A percentile compares a stretch with the other conserved stretches of the same genome.
Conservation (phyloP, 2,329 filamentous ascomycete genomes). For the Beauveria sp. region DNA sequence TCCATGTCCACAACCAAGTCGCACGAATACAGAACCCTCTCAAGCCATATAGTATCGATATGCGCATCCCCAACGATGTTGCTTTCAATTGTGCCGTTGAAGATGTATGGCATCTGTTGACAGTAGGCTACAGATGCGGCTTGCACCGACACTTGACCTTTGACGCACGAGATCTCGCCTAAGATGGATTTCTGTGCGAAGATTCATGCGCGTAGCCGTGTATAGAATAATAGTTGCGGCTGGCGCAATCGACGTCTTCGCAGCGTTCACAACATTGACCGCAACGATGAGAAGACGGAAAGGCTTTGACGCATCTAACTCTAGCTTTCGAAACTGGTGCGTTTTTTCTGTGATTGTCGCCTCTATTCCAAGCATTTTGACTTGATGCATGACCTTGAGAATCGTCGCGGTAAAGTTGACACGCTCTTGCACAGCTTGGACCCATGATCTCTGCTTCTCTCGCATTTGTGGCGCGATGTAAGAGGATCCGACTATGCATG, state of each 20-base stretch:
- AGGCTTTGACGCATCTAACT: conserved; percentile 3
- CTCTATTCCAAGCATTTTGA: conserved; percentile 5
- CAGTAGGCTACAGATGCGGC: conserved; percentile 1
- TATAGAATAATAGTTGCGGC: not conserved
- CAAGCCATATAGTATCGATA: not conserved
- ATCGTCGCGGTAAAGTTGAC: not conserved
- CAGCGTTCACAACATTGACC: conserved; percentile 2
- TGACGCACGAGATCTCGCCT: not conserved
- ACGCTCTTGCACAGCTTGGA: conserved; percentile 1
- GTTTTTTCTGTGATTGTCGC: not conserved
- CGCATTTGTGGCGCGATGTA: not conserved
- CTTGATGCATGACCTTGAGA: conserved; percentile 1
- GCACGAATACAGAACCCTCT: not conserved
- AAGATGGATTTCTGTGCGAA: not conserved
- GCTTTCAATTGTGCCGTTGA: not conserved
- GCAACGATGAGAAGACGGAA: conserved; percentile 2
- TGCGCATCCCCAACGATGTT: not conserved
- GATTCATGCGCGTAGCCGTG: not conserved
- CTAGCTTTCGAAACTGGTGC: not conserved
- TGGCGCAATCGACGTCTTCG: not conserved
- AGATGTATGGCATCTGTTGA: conserved; percentile 4
- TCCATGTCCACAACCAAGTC: not conserved
- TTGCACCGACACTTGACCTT: not conserved
- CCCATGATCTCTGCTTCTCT: not conserved
- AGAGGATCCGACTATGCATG: not conserved